These are phyloP conservation scores for Teratosphaeria gauchensis DNA, from an alignment of 2,329 filamentous ascomycete species.

Conservation along the genomic window DNA sequence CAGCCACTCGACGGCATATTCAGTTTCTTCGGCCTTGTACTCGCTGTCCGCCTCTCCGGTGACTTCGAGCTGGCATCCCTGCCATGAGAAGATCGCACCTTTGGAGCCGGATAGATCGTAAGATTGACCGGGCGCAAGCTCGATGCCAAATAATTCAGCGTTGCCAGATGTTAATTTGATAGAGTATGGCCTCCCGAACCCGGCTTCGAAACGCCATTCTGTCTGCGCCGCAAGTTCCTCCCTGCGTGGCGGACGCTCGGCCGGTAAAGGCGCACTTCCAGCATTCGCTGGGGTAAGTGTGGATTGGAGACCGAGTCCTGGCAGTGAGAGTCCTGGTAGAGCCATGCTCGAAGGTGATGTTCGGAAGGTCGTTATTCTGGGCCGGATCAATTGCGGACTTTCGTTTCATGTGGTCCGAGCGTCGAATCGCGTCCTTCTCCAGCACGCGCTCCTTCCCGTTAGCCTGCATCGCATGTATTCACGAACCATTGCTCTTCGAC, in stretches of 20 bases:
- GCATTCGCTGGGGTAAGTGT: constrained; percentile 9
- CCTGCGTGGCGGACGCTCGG: constrained; percentile 21
- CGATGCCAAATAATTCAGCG: constrained; percentile 89
- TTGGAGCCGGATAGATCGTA: constrained; percentile 78
- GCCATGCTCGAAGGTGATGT: constrained; percentile 17
- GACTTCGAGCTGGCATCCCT: constrained; percentile 79
- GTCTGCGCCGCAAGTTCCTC: constrained; percentile 36
- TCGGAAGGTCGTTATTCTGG: background rate
- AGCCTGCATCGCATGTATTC: too few species aligned
- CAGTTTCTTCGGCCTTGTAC: constrained; percentile 68
- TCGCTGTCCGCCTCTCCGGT: constrained; percentile 59
- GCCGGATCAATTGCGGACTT: background rate
- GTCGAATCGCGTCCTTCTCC: background rate
- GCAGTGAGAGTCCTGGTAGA: constrained; percentile 39
- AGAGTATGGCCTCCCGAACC: constrained; percentile 24
- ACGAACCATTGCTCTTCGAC: too few species aligned
- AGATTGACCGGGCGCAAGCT: constrained; percentile 68
- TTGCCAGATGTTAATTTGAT: constrained; percentile 65
- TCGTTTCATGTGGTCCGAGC: background rate
- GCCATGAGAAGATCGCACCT: constrained; percentile 84
- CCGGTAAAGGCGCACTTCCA: constrained; percentile 13
- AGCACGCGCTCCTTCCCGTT: background rate
- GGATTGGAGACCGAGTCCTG: constrained; percentile 22
- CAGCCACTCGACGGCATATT: constrained; percentile 61
- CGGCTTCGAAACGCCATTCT: constrained; percentile 35